Evolutionary conservation across 1,139 yeast species (phyloP).

Genomic region (Hanseniaspora sp.): DNA sequence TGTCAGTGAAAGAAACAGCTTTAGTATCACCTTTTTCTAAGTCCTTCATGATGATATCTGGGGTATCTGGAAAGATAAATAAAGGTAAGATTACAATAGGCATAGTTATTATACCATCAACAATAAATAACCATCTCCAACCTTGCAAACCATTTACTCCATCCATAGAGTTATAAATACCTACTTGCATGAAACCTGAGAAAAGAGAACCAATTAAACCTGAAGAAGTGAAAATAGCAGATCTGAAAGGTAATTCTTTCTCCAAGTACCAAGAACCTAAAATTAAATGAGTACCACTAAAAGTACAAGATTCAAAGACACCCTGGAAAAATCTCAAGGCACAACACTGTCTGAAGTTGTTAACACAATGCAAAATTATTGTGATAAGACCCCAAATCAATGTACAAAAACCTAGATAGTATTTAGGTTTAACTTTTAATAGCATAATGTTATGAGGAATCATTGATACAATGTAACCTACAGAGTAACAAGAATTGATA

Average conservation of each 20-base stretch:
- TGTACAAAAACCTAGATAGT: conserved; percentile 46
- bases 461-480: conserved; percentile 50
- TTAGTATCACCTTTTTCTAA: not conserved
- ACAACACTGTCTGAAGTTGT: conserved; percentile 37
- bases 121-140: conserved; percentile 61
- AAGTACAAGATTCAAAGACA: conserved; percentile 45
- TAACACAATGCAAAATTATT: conserved; percentile 39
- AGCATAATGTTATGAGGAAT: conserved; percentile 46
- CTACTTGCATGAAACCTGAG: conserved; percentile 52
- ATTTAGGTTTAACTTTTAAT: conserved; percentile 42
- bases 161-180: conserved; percentile 41
- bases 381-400: conserved; percentile 47
- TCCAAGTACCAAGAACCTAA: conserved; percentile 46
- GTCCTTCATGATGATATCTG: conserved; percentile 36
- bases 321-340: conserved; percentile 47
- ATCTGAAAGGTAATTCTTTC: conserved; percentile 38
- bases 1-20: not conserved
- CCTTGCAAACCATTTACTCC: conserved; percentile 42
- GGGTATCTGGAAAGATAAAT: conserved; percentile 47
- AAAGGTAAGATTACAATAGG: conserved; percentile 47
- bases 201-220: conserved; percentile 45
- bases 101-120: conserved; percentile 47
- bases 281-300: conserved; percentile 43
- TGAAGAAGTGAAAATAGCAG: conserved; percentile 44
- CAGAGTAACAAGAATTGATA: conserved; percentile 46